Base-by-base conservation (phyloP, 441 rosid genomes). In the Euphorbia celastroides region DNA sequence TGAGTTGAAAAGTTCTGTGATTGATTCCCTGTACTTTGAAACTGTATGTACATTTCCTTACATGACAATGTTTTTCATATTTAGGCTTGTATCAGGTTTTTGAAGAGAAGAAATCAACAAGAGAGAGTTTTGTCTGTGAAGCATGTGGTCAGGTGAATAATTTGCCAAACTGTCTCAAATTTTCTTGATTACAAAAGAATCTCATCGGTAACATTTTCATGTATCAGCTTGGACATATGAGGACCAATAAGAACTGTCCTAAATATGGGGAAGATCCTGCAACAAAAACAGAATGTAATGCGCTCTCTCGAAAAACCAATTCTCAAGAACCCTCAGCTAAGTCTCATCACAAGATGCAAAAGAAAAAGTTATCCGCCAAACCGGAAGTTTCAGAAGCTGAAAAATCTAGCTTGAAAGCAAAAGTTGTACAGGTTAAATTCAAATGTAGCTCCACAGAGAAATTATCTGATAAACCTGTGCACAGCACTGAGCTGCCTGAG, bases 181-280 rank as follows among this genome's bases (percentile, higher is more conserved):
- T 22, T 27, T 59, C 46, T 28, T 26, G 58, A 65, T 57, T 73
- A 38, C 52, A 52, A 32, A 65, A 31, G 31, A 42, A 32, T 75
- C 66, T 65, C 64, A 66, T 57, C 30, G 12, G 61, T 67, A 66
- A 20, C 17, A 72, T 74, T 71, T 64, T 55, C 36, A 51, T 60
- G 74, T 71, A 72, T 68, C 90, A 95, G 99, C 88, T 82, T 81
- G 99, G 99, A 66, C 99, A 92, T 83, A 95, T 90, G 99, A 95
- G 92, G 79, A 95, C 99, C 80, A 95, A 95, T 85, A 90, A 95
- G 72, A 75, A 92, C 84, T 95, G 99, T 81, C 99, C 98, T 19
- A 90, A 76, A 80, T 90, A 95, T 68, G 78, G 95, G 70, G 95
- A 88, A 81, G 92, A 88, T 71, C 84, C 90, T 52, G 99, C 90